Evolutionary conservation across 2,329 filamentous ascomycete species (phyloP), one percentile per base, ranked within the genome.

Genomic region (Exophiala sp.): DNA sequence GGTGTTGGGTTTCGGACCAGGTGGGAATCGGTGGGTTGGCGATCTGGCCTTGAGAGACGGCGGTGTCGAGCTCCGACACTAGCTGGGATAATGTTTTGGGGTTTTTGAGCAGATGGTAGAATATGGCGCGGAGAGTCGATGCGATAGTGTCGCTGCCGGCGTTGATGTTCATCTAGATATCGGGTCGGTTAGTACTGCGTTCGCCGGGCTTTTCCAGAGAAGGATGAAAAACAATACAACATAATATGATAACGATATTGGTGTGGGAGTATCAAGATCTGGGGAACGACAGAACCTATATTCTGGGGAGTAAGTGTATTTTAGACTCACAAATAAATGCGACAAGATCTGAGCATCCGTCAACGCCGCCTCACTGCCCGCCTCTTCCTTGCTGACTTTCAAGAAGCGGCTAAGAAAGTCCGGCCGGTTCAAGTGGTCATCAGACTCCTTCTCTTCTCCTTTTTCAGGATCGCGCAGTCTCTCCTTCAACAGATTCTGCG

Each of bases 131-230:
- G 0, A 90, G 74, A 3, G 78, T 81, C 62, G 89, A 89, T 24
- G 84, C 86, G 0, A 86, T 90, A 0, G 86, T 91, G 66, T 93
- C 87, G 2, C 80, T 84, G 2, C 86, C 86, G 0, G 87, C 87
- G 11, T 62, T 61, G 21, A 67, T 57, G 48, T 67, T 68, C 50
- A 53, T 53, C 52, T 54, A n/a, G 14, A 16, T 11, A n/a, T 18
- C 16, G 23, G 22, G 34, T 46, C n/a, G n/a, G n/a, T n/a, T n/a
- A n/a, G n/a, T n/a, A n/a, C n/a, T n/a, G n/a, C n/a, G n/a, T n/a
- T n/a, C n/a, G n/a, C n/a, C n/a, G n/a, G n/a, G n/a, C n/a, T n/a
- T n/a, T n/a, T n/a, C n/a, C n/a, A n/a, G n/a, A n/a, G n/a, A n/a
- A n/a, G n/a, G n/a, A n/a, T n/a, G n/a, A n/a, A n/a, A n/a, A n/a